Percentiles rank a stretch among this genome's conserved stretches.
Conservation (phyloP, 768 basidiomycete species). For the Ramaria sp. region DNA sequence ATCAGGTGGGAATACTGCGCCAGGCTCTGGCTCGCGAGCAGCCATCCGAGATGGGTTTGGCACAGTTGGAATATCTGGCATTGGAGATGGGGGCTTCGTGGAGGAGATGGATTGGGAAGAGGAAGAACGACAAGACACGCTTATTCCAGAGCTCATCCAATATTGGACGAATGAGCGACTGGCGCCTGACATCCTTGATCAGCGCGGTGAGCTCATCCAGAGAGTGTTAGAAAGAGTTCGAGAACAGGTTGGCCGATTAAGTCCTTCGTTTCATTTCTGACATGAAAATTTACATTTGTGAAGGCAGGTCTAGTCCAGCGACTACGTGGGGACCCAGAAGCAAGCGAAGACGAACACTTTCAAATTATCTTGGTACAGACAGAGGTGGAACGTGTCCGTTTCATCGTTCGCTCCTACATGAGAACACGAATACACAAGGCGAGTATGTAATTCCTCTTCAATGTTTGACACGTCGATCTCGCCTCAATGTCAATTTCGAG, state of each 20-base stretch:
- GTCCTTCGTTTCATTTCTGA: background rate
- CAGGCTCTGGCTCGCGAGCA: background rate
- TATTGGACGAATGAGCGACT: slow-evolving; percentile 85
- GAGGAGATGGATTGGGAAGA: slow-evolving; percentile 14
- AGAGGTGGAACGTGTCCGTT: slow-evolving; percentile 90
- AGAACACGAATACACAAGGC: slow-evolving; percentile 84
- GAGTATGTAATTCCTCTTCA: slow-evolving; percentile 7
- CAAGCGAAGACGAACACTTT: slow-evolving; percentile 89
- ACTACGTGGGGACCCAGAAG: slow-evolving; percentile 68
- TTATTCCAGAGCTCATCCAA: slow-evolving; percentile 58
- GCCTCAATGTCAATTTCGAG: background rate
- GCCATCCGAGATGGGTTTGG: background rate
- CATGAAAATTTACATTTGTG: slow-evolving; percentile 9
- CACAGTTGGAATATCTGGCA: background rate
- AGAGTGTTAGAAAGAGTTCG: slow-evolving; percentile 65
- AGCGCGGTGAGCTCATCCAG: slow-evolving; percentile 58
- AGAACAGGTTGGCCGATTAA: slow-evolving; percentile 56
- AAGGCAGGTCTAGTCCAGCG: slow-evolving; percentile 70
- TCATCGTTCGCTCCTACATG: slow-evolving; percentile 82
- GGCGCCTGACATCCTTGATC: slow-evolving; percentile 68
- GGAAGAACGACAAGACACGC: slow-evolving; percentile 34
- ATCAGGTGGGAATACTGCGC: background rate
- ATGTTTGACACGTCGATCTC: background rate
- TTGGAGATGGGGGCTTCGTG: too few relatives aligned
- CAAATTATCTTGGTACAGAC: slow-evolving; percentile 89